Evolutionary conservation across 331 rosid genomes (phyloP).

Genomic region (Cydonia oblonga): DNA sequence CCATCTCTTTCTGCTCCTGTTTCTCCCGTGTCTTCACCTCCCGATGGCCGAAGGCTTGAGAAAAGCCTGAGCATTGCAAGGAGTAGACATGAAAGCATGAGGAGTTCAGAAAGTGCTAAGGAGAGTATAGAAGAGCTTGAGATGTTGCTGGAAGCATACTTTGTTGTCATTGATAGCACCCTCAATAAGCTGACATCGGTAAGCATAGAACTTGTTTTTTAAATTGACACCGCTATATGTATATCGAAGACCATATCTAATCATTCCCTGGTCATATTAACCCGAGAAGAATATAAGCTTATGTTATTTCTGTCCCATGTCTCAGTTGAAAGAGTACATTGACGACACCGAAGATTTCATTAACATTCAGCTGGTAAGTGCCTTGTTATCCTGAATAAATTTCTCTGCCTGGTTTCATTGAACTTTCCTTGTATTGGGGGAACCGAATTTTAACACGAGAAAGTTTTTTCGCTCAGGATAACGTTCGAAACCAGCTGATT

Average conservation of each 20-base stretch:
- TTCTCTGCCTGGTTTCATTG: no score
- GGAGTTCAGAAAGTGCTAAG: conserved; percentile 72
- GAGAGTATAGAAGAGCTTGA: conserved; percentile 97
- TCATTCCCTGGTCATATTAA: background rate
- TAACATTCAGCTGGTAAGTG: conserved; percentile 83
- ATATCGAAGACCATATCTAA: background rate
- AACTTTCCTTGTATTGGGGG: background rate
- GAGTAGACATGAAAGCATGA: conserved; percentile 85
- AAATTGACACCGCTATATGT: background rate
- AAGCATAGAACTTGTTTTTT: conserved; percentile 5
- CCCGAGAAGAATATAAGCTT: background rate
- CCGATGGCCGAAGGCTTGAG: conserved; percentile 71
- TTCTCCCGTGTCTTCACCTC: conserved; percentile 95
- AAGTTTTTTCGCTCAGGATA: conserved; percentile 48
- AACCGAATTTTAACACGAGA: background rate
- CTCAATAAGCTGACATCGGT: conserved; percentile 93
- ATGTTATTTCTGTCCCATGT: conserved; percentile 11
- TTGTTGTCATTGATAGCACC: conserved; percentile 94
- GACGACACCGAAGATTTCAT: conserved; percentile 98
- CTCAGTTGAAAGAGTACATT: conserved; percentile 95
- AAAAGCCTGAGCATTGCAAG: conserved; percentile 82
- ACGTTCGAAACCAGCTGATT: conserved; percentile 92
- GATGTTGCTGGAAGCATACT: conserved; percentile 97
- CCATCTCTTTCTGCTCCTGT: conserved; percentile 93
- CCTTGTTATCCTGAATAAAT: no score